Evolutionary conservation across 2,329 filamentous ascomycete species (phyloP), one percentile per base, ranked within the genome.

Genomic region (Colletotrichum sp.): DNA sequence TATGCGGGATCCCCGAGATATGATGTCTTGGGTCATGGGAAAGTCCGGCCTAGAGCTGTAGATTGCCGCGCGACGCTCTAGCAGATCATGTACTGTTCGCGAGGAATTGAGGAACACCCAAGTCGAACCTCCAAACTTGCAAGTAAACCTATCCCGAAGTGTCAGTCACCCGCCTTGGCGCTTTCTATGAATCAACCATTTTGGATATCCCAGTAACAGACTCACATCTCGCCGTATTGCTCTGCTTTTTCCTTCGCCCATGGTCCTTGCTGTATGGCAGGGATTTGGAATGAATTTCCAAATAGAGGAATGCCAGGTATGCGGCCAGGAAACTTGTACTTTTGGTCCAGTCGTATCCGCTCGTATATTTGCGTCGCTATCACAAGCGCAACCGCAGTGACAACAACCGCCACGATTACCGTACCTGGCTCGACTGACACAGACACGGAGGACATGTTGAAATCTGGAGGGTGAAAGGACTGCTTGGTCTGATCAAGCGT

Each of bases 151-250:
- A 4, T 52, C 5, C 5, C 43, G 43, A 4, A 7, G n/a, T 12
- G 43, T 48, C 3, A 48, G 43, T 7, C n/a, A 9, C 1, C n/a
- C 9, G 5, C 4, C 10, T 21, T 13, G 4, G 10, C 0, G n/a
- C n/a, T 21, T 48, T 1, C 43, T 7, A 52, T 24, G 2, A 7
- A 24, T 21, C 43, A 7, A 4, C 7, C 10, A 13, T 21, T 13
- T 52, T 21, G 6, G 12, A 7, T 0, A 13, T 21, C 3, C 2
- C 43, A 52, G n/a, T 13, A 21, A 52, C 3, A 52, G n/a, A 52
- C n/a, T 21, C n/a, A 52, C 43, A 52, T 52, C n/a, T 52, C 43
- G 43, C 43, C n/a, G 12, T 52, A 52, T 52, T 13, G 10, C 6
- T 52, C 43, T 4, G 43, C 43, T 13, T 21, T 52, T 7, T 52